Evolutionary conservation across 257 asterid genomes (phyloP), one percentile per base, ranked within the genome.

Genomic region (Solanum chmielewskii): DNA sequence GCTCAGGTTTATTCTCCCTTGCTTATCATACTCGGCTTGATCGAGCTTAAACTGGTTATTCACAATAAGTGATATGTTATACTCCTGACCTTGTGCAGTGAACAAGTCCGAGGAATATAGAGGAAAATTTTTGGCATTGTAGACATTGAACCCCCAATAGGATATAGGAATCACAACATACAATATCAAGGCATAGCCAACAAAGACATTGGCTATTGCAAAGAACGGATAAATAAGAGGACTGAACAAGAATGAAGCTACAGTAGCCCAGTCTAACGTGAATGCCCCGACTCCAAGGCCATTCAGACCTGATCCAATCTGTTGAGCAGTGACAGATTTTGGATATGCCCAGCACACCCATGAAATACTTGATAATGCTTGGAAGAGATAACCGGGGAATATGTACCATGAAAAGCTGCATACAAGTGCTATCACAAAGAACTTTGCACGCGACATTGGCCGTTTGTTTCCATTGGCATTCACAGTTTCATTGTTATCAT

Each of bases 321-420:
- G 98, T 4, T 95, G 96, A 80, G 97, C 98, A 0, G 98, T 95
- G 7, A 95, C 98, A 2, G 98, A 95, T 21, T 90, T 89, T 23
- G 98, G 98, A 62, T 88, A 95, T 20, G 87, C 94, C 98, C 98
- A 95, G 15, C 98, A 95, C 4, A 95, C 90, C 98, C 98, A 95
- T 83, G 98, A 95, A 69, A 95, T 90, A 91, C 95, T 93, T 60
- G 90, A 91, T 3, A 95, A 88, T 11, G 96, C 87, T 84, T 92
- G 92, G 94, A 95, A 95, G 27, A 95, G 47, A 92, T 87, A 95
- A 6, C 96, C 94, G 0, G 98, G 98, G 84, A 95, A 69, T 15
- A 94, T 11, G 86, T 92, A 92, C 98, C 98, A 95, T 14, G 88
- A 44, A 59, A 95, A 95, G 85, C 98, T 95, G 85, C 94, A 95